Evolutionary conservation across 225 moss, liverwort and hornwort genomes (phyloP).

Genomic region (Sphagnum contortum): DNA sequence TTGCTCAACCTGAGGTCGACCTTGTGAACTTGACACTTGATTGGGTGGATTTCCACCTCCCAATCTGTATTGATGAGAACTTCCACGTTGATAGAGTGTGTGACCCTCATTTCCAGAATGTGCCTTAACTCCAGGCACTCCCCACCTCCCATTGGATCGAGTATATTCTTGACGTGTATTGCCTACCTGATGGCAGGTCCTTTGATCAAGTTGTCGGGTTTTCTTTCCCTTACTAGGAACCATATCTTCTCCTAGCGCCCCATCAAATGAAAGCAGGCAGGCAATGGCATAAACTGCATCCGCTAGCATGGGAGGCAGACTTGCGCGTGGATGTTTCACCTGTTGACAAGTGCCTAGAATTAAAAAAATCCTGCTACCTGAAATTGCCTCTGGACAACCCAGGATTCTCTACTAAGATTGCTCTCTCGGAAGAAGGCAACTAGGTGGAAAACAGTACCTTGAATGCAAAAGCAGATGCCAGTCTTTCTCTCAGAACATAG

Average conservation of each 20-base stretch:
- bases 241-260: conserved; percentile 30
- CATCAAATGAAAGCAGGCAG: conserved; percentile 82
- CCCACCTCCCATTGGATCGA: not conserved
- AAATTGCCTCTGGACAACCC: not conserved
- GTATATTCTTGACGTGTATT: not conserved
- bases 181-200: not conserved
- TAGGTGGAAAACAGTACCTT: conserved; percentile 34
- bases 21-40: too few relatives aligned
- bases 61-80: not conserved
- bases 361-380: too few relatives aligned
- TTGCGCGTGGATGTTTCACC: conserved; percentile 63
- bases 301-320: conserved; percentile 58
- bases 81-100: not conserved
- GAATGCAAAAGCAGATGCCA: conserved; percentile 69
- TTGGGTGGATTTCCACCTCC: not conserved
- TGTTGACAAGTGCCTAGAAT: conserved; percentile 8
- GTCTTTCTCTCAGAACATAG: conserved; percentile 69
- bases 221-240: conserved; percentile 1
- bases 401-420: not conserved
- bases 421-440: not conserved
- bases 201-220: not conserved
- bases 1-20: not conserved
- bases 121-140: conserved; percentile 1
- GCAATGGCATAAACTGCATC: conserved; percentile 78
- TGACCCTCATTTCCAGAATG: not conserved